Base-by-base conservation (phyloP, 2,329 filamentous ascomycete genomes). In the Ophiostoma fasciatum region DNA sequence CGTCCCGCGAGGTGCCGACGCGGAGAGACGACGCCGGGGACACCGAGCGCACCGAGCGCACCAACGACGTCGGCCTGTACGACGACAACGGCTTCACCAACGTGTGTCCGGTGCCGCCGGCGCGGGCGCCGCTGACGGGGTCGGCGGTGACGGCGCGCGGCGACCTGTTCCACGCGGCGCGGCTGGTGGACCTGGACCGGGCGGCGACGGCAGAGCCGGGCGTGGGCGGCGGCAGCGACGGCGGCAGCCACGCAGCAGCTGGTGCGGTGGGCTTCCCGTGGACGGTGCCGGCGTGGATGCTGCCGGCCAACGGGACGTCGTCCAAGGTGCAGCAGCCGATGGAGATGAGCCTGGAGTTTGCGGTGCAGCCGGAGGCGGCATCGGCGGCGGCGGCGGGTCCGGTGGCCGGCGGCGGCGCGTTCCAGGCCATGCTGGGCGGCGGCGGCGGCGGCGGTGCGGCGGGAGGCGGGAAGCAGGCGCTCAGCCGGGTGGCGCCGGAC, bases 91-190 rank as follows among this genome's bases (percentile, higher is more conserved):
- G 45, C 15, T 75, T 60, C 45, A 71, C 63, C 15, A 66, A 72
- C 41, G 67, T 66, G 1, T 96, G 88, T 49, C 80, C 82, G 20
- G 59, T 66, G 2, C 69, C 78, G 9, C 71, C 74, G 11, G 44
- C 58, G 3, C 53, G 62, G 1, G 55, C 77, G 4, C 74, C 78
- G 0, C 66, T 94, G 28, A 79, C 75, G 1, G 70, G 83, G 7
- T 96, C 88, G 6, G 72, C 76, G 11, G 83, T 81, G 4, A 83
- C 85, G 28, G 78, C 83, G 8, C 73, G 88, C 32, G 57, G 67
- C 1, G 85, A 96, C 50, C 60, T 94, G 8, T 98, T 87, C 55
- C 85, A 94, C 50, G 87, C 88, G 6, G 83, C 87, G 15, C 82
- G 78, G 43, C 68, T 96, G 44, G 82, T 87, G 20, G 75, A 83